Percentiles rank a stretch among this genome's conserved stretches.
Evolutionary conservation across 2,329 filamentous ascomycete species (phyloP).

Genomic region (Pseudofabraea citricarpa): DNA sequence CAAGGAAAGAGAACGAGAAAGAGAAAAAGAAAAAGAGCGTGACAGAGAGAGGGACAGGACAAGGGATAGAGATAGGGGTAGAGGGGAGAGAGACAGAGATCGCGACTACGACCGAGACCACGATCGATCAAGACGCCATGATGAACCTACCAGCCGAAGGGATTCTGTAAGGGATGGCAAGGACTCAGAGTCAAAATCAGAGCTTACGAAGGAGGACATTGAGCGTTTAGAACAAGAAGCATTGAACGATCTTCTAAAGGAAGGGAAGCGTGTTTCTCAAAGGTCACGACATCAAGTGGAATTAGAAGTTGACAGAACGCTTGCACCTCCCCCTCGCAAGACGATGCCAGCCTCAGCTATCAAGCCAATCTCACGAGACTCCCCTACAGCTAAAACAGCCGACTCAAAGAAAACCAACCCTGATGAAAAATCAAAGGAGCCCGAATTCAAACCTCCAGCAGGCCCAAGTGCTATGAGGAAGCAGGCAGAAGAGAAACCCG

Average conservation of each 20-base stretch:
- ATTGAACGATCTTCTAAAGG: slow-evolving; percentile 27
- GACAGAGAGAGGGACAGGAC: slow-evolving; percentile 25
- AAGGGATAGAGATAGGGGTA: slow-evolving; percentile 33
- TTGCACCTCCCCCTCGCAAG: slow-evolving; percentile 29
- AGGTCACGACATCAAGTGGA: slow-evolving; percentile 27
- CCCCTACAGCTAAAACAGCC: slow-evolving; percentile 14
- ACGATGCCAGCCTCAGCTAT: slow-evolving; percentile 27
- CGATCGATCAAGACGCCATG: slow-evolving; percentile 22
- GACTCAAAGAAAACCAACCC: slow-evolving; percentile 20
- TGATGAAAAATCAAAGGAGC: slow-evolving; percentile 11
- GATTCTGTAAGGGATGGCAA: slow-evolving; percentile 11
- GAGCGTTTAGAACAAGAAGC: slow-evolving; percentile 29
- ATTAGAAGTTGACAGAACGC: slow-evolving; percentile 26
- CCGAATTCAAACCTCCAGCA: slow-evolving; percentile 11
- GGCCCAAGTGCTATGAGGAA: slow-evolving; percentile 15
- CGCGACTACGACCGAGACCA: slow-evolving; percentile 16
- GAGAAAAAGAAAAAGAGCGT: slow-evolving; percentile 15
- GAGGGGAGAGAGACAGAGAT: slow-evolving; percentile 18
- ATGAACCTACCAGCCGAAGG: slow-evolving; percentile 10
- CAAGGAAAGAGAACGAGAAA: slow-evolving; percentile 11
- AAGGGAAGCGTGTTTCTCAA: slow-evolving; percentile 24
- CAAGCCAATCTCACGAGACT: slow-evolving; percentile 25
- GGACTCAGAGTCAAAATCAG: slow-evolving; percentile 13
- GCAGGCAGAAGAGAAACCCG: slow-evolving; percentile 3
- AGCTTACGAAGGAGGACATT: slow-evolving; percentile 27